Percentiles rank a stretch among this genome's conserved stretches.
These are phyloP conservation scores for Heterococcus sp. DNA, from an alignment of 108 stramenopile genomes.

Conservation along the genomic window DNA sequence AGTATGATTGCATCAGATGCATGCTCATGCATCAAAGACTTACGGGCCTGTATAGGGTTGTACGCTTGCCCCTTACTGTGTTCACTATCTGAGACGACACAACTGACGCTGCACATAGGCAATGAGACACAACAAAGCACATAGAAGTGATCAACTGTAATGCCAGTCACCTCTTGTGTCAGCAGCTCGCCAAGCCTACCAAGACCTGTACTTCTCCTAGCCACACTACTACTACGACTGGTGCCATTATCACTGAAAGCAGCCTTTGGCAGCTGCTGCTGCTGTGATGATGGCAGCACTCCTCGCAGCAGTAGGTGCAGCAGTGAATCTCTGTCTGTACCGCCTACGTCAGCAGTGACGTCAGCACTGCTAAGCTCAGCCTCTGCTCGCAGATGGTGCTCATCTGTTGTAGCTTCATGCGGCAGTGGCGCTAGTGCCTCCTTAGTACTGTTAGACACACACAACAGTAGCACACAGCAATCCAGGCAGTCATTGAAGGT, in stretches of 20 bases:
- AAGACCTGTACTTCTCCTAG: background rate
- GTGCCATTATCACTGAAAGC: background rate
- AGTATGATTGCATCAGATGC: background rate
- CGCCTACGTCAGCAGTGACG: too few relatives aligned
- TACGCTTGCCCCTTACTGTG: background rate
- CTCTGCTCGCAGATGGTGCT: too few relatives aligned
- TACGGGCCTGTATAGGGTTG: background rate
- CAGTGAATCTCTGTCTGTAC: background rate
- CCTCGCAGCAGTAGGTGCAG: slow-evolving; percentile 25
- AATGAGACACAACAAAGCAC: background rate
- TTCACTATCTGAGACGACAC: background rate
- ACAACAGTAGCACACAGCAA: too few relatives aligned
- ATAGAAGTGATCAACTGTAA: too few relatives aligned
- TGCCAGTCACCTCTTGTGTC: background rate
- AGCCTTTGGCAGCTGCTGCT: background rate
- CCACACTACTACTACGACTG: background rate
- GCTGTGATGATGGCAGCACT: background rate
- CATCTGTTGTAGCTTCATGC: too few relatives aligned
- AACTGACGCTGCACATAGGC: background rate
- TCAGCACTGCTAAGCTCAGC: too few relatives aligned
- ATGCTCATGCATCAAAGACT: background rate
- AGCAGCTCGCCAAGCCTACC: background rate
- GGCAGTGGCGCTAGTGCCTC: too few relatives aligned
- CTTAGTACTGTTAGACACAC: too few relatives aligned
- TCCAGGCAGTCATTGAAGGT: too few relatives aligned